Evolutionary conservation across 2,329 filamentous ascomycete genomes (phyloP).

Genomic region (Cytospora schulzeri): DNA sequence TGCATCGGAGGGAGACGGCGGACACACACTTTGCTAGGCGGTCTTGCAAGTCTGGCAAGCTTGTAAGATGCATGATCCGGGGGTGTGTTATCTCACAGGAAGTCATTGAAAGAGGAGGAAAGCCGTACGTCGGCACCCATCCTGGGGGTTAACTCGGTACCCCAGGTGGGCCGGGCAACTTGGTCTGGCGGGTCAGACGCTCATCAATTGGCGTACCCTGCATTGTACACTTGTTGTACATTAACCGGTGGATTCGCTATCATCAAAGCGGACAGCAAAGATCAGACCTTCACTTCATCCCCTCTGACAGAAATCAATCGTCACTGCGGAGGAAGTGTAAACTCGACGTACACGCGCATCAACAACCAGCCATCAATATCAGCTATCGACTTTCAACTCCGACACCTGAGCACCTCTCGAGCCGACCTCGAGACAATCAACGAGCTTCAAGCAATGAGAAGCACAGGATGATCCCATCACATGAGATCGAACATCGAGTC

Average conservation of each 20-base stretch:
- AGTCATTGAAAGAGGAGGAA: background rate
- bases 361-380: background rate
- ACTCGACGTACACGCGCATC: slow-evolving; percentile 5
- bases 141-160: slow-evolving; percentile 10
- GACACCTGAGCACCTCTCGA: background rate
- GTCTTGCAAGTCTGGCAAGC: background rate
- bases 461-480: background rate
- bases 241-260: slow-evolving; percentile 18
- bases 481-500: background rate
- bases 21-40: background rate
- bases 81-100: background rate
- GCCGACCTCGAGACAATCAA: background rate
- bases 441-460: background rate
- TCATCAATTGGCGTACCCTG: slow-evolving; percentile 17
- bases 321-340: slow-evolving; percentile 8
- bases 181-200: slow-evolving; percentile 19
- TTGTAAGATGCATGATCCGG: background rate
- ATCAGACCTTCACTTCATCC: slow-evolving; percentile 20
- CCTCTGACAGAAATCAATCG: background rate
- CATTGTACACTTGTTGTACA: slow-evolving; percentile 17
- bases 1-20: background rate
- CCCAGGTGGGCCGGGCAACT: slow-evolving; percentile 16
- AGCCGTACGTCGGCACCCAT: slow-evolving; percentile 16
- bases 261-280: slow-evolving; percentile 18
- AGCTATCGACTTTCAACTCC: background rate